Percentiles rank a stretch among this genome's conserved stretches.
phyloP scores from a whole-genome alignment of 1,284 basidiomycete species.

The Ustilago tritici region DNA sequence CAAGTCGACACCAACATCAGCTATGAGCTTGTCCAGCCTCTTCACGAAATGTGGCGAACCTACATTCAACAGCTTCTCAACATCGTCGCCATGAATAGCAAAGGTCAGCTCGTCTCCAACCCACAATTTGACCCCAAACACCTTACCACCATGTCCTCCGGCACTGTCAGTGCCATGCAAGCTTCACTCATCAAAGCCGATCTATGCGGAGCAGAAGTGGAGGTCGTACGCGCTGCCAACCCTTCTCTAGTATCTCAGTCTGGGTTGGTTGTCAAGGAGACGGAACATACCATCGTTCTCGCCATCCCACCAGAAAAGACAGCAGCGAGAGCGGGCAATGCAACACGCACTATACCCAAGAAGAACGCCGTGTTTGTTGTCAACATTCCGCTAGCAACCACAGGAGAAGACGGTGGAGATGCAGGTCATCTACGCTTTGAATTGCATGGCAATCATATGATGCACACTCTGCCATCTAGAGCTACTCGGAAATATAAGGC shows the following conservation, averaged over 20 bases:
- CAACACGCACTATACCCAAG: slow-evolving; percentile 46
- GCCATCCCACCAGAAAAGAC: slow-evolving; percentile 10
- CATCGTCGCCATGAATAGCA: slow-evolving; percentile 38
- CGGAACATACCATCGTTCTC: slow-evolving; percentile 43
- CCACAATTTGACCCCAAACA: slow-evolving; percentile 34
- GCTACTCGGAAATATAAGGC: slow-evolving; percentile 54
- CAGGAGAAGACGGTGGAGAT: background rate
- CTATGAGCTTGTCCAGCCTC: slow-evolving; percentile 38
- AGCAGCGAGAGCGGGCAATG: background rate
- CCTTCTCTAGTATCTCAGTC: slow-evolving; percentile 42
- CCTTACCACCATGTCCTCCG: slow-evolving; percentile 36
- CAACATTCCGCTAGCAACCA: slow-evolving; percentile 31
- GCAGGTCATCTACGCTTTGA: slow-evolving; percentile 36
- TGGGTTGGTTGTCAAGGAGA: slow-evolving; percentile 50
- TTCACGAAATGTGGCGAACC: slow-evolving; percentile 50
- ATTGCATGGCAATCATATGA: slow-evolving; percentile 55
- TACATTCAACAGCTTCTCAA: slow-evolving; percentile 56
- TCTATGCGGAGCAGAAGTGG: slow-evolving; percentile 49
- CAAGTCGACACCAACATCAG: slow-evolving; percentile 35
- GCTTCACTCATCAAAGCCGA: slow-evolving; percentile 51
- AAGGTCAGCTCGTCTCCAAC: slow-evolving; percentile 33
- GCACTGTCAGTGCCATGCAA: slow-evolving; percentile 42
- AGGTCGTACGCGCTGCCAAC: slow-evolving; percentile 47
- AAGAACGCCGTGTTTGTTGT: slow-evolving; percentile 49
- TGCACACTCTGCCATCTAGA: slow-evolving; percentile 48